Percentiles rank a stretch among this genome's conserved stretches.
Evolutionary conservation across 1,139 yeast genomes (phyloP).

Genomic region (Candida freyschussii): DNA sequence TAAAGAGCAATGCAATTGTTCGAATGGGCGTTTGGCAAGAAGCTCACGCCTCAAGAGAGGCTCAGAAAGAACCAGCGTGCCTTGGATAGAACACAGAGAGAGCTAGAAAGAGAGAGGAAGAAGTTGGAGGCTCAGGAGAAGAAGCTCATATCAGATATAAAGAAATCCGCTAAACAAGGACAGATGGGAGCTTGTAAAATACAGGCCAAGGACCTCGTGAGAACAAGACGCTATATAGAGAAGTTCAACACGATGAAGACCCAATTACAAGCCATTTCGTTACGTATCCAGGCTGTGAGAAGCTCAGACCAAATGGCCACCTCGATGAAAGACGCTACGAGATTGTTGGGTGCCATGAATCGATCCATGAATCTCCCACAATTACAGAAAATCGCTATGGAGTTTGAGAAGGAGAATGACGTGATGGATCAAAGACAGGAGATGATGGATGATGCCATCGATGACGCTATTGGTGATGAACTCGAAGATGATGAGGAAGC

Average conservation of each 20-base stretch:
- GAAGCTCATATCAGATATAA: conserved; percentile 78
- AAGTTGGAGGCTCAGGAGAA: conserved; percentile 90
- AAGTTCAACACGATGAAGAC: conserved; percentile 94
- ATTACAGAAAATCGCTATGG: conserved; percentile 85
- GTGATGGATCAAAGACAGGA: conserved; percentile 98
- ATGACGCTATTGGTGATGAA: conserved; percentile 87
- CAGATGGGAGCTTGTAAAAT: conserved; percentile 87
- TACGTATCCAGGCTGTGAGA: conserved; percentile 86
- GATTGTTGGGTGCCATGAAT: conserved; percentile 81
- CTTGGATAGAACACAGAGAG: conserved; percentile 89
- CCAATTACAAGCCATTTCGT: conserved; percentile 88
- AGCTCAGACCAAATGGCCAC: conserved; percentile 94
- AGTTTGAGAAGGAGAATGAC: conserved; percentile 90
- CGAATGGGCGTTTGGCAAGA: conserved; percentile 96
- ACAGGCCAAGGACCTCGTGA: conserved; percentile 89
- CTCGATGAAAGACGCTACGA: conserved; percentile 95
- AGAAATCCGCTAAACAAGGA: conserved; percentile 85
- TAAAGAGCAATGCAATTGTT: conserved; percentile 51
- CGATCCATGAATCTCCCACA: conserved; percentile 87
- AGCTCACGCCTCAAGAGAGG: conserved; percentile 90
- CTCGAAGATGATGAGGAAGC: conserved; percentile 83
- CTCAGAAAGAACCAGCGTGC: conserved; percentile 94
- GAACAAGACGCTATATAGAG: conserved; percentile 76
- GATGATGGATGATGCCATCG: conserved; percentile 97
- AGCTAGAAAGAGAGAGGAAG: conserved; percentile 77